Base-by-base conservation (phyloP, 2,329 filamentous ascomycete species). In the Alternaria ethzedia region DNA sequence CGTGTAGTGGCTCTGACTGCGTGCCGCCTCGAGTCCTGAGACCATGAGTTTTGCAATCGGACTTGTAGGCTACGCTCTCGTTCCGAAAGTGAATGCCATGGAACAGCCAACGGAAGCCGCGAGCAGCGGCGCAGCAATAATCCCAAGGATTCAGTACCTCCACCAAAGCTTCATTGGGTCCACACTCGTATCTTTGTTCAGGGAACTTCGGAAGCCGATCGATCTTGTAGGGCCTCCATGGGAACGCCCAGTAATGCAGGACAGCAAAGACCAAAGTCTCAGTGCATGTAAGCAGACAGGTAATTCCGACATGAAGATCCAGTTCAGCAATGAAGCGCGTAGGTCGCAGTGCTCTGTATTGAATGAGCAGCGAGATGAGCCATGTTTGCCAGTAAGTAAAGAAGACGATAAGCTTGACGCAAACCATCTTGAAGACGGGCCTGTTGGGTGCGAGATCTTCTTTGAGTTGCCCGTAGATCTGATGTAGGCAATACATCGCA, bases 341-440 rank as follows among this genome's bases (percentile, higher is more conserved):
- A 1, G 91, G 78, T 65, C 89, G 86, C 54, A 96, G 83, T 15
- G 89, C 85, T 5, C 91, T 85, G 5, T 86, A 85, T 0, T 88
- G 88, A 78, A 85, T 81, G 32, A 28, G 32, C 17, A 86, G 86
- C 20, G 91, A 81, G 62, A 90, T 75, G 36, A 52, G 49, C 49
- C 49, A 52, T 41, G 49, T 52, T 75, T 97, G 93, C 93, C 93
- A 97, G 80, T 96, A 96, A 36, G 90, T 94, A 70, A 97, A 86
- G 83, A 97, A 97, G 74, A 97, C 93, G 75, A 96, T 93, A 26
- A 96, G 86, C 80, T 97, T 97, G 81, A 97, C 96, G 73, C 92
- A 91, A 20, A 93, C 76, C 25, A 97, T 89, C 80, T 97, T 97
- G 68, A 95, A 80, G 69, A 95, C 91, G 0, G 93, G 91, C 17